Evolutionary conservation across 352 stramenopile genomes (phyloP).

Genomic region (Phytophthora melonis): DNA sequence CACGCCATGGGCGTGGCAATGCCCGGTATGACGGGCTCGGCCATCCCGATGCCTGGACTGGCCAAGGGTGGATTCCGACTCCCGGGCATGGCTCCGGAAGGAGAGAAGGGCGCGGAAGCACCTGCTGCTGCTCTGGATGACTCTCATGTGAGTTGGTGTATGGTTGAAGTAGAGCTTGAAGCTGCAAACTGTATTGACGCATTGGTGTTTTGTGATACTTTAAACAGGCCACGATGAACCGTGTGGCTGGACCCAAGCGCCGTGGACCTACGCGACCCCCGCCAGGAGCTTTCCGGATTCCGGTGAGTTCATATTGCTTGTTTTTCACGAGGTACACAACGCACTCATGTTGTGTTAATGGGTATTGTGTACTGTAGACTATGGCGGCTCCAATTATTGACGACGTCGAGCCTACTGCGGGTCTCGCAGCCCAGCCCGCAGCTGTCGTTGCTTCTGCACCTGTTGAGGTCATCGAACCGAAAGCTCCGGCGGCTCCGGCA

Average conservation of each 20-base stretch:
- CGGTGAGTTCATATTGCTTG: conserved; percentile 34
- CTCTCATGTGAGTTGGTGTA: conserved; percentile 62
- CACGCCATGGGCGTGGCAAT: conserved; percentile 80
- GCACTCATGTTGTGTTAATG: background rate
- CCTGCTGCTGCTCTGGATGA: conserved; percentile 51
- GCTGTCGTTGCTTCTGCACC: conserved; percentile 2
- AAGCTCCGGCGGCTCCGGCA: conserved; percentile 14
- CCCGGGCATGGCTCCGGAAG: conserved; percentile 65
- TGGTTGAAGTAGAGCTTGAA: background rate
- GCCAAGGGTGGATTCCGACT: conserved; percentile 73
- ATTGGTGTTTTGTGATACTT: conserved; percentile 1
- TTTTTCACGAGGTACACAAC: background rate
- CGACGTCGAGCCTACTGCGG: conserved; percentile 27
- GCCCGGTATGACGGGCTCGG: conserved; percentile 78
- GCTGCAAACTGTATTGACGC: background rate
- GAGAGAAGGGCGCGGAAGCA: conserved; percentile 35
- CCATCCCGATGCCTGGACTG: conserved; percentile 86
- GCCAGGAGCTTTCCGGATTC: conserved; percentile 71
- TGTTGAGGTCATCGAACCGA: conserved; percentile 20
- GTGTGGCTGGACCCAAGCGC: conserved; percentile 80
- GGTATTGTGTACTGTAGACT: conserved; percentile 38
- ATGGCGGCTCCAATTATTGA: conserved; percentile 50
- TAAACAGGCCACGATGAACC: conserved; percentile 74
- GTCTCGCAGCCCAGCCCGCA: conserved; percentile 7
- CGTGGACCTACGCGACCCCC: conserved; percentile 72